These are phyloP conservation scores for Biscutella auriculata DNA, from an alignment of 441 rosid genomes.

Conservation along the genomic window DNA sequence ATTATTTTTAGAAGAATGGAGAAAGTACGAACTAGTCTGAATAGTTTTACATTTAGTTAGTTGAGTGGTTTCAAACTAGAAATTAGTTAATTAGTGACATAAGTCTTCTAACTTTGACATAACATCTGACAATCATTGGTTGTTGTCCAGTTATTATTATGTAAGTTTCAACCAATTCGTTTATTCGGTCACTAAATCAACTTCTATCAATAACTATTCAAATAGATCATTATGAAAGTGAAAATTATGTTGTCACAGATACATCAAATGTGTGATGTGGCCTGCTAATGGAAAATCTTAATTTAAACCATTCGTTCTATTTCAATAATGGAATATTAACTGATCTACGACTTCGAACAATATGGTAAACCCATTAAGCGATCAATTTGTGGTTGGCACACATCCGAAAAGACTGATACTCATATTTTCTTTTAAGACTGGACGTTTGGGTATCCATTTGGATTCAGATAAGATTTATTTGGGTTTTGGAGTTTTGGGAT, in stretches of 20 bases:
- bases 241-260: conserved; percentile 12
- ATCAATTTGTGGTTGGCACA: too few species aligned
- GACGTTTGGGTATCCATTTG: too few species aligned
- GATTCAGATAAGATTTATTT: too few species aligned
- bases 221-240: conserved; percentile 6
- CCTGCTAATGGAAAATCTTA: not conserved
- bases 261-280: conserved; percentile 10
- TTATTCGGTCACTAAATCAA: conserved; percentile 13
- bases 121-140: conserved; percentile 2
- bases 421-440: too few species aligned
- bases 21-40: too few species aligned
- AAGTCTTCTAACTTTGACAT: conserved; percentile 1
- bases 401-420: too few species aligned
- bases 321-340: too few species aligned
- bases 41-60: too few species aligned
- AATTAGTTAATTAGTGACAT: not conserved
- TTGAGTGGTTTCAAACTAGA: conserved; percentile 5
- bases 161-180: conserved; percentile 21
- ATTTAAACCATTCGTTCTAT: not conserved
- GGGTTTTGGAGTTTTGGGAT: too few species aligned
- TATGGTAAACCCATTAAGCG: too few species aligned
- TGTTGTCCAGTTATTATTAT: conserved; percentile 4
- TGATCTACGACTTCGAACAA: too few species aligned
- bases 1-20: too few species aligned
- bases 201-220: conserved; percentile 3